A percentile compares a stretch with the other conserved stretches of the same genome.
These are phyloP conservation scores for Tagetes erecta DNA, from an alignment of 129 eudicot genomes.

Conservation along the genomic window DNA sequence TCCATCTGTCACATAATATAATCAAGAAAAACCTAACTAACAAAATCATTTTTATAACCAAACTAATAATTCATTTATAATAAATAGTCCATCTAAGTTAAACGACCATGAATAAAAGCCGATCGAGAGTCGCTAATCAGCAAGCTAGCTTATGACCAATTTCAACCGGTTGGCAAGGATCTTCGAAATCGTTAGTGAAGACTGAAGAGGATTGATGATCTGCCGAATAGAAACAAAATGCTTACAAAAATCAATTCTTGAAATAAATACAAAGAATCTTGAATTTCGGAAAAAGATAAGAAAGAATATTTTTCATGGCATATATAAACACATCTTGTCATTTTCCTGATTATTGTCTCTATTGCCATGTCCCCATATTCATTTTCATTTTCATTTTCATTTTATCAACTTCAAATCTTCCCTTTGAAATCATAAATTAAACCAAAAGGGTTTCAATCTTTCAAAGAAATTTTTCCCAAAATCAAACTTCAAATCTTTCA, in stretches of 20 bases:
- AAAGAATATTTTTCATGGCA: slow-evolving; percentile 3
- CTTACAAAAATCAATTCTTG: neutral
- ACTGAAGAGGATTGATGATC: neutral
- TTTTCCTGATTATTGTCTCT: slow-evolving; percentile 29
- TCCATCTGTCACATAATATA: too few relatives aligned
- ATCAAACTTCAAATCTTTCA: neutral
- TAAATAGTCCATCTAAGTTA: too few relatives aligned
- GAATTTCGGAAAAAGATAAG: slow-evolving; percentile 5
- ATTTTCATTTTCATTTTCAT: too few relatives aligned
- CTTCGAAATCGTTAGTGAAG: too few relatives aligned
- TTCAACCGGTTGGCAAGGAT: too few relatives aligned
- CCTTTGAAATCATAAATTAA: neutral
- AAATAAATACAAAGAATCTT: neutral
- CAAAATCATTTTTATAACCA: too few relatives aligned
- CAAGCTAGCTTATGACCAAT: too few relatives aligned
- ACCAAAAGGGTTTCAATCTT: slow-evolving; percentile 1
- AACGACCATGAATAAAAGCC: too few relatives aligned
- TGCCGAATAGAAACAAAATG: neutral
- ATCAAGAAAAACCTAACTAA: too few relatives aligned
- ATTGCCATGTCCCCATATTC: slow-evolving; percentile 31
- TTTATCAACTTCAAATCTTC: slow-evolving; percentile 31
- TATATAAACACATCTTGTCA: slow-evolving; percentile 38
- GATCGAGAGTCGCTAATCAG: too few relatives aligned
- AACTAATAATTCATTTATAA: too few relatives aligned
- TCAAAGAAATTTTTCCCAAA: neutral